A percentile compares a stretch with the other conserved stretches of the same genome.
Evolutionary conservation across 2,329 filamentous ascomycete species (phyloP).

Genomic region (Xylaria sp.): DNA sequence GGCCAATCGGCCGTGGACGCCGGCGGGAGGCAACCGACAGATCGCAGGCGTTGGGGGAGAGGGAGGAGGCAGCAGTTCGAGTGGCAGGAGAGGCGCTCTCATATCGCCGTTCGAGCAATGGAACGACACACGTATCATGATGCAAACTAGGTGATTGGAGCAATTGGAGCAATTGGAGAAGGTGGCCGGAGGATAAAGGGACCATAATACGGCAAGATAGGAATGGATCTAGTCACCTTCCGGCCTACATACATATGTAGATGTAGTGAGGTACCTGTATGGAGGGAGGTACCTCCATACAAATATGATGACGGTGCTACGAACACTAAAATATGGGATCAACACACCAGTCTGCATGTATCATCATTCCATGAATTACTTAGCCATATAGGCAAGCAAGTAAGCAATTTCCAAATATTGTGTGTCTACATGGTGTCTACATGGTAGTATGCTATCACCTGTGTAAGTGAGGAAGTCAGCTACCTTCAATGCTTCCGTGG

Average conservation of each 20-base stretch:
- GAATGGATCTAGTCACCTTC: not conserved
- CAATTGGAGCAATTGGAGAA: not conserved
- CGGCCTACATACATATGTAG: not conserved
- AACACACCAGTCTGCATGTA: not conserved
- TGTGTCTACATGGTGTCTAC: too few species aligned
- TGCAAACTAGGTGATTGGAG: slow-evolving; percentile 11
- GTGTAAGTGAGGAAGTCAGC: not conserved
- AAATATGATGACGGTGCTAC: not conserved
- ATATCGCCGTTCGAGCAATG: slow-evolving; percentile 7
- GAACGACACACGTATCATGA: slow-evolving; percentile 12
- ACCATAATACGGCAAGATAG: not conserved
- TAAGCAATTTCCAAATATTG: not conserved
- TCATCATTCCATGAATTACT: not conserved
- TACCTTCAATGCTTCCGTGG: not conserved
- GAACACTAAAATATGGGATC: not conserved
- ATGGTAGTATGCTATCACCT: too few species aligned
- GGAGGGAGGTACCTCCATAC: not conserved
- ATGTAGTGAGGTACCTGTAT: not conserved
- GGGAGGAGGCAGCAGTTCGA: not conserved
- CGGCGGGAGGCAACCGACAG: slow-evolving; percentile 27
- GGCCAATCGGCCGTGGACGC: slow-evolving; percentile 23
- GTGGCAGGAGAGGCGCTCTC: slow-evolving; percentile 1
- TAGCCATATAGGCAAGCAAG: not conserved
- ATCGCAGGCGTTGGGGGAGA: not conserved
- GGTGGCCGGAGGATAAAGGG: not conserved